Evolutionary conservation across 2,329 filamentous ascomycete genomes (phyloP).

Genomic region (Annulohypoxylon truncatum): DNA sequence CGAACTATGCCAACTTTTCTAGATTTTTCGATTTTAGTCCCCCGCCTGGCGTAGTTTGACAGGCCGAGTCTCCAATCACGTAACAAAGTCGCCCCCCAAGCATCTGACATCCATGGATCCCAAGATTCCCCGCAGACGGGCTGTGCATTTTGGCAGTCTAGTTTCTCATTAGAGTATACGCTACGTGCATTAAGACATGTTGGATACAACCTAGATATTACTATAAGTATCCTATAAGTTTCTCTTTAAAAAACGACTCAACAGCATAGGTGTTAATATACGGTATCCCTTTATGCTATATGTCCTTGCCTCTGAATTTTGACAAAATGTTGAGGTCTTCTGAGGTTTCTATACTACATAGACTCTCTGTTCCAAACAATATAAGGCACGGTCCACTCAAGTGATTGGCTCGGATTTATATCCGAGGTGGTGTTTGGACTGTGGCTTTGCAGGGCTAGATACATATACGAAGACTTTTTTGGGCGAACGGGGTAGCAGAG

Average conservation of each 20-base stretch:
- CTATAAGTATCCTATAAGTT: neutral
- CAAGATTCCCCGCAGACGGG: neutral
- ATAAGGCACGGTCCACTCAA: neutral
- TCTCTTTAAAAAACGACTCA: neutral
- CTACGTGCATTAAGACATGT: neutral
- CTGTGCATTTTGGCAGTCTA: neutral
- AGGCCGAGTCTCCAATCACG: constrained; percentile 1
- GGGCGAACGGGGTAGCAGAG: constrained; percentile 1
- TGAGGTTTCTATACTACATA: neutral
- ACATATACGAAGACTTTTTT: neutral
- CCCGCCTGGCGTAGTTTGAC: neutral
- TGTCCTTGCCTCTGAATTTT: neutral
- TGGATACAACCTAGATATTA: neutral
- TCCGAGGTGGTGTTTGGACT: neutral
- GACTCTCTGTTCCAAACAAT: neutral
- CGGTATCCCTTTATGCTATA: neutral
- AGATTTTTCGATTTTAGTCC: constrained; percentile 11
- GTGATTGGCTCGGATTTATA: constrained; percentile 16
- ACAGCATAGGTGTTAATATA: neutral
- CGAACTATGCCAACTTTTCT: neutral
- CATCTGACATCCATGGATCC: neutral
- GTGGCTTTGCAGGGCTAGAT: constrained; percentile 5
- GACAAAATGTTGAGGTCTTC: neutral
- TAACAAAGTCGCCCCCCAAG: neutral
- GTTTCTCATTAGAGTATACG: neutral